Percentiles rank a stretch among this genome's conserved stretches.
Conservation (phyloP, 805 yeast genomes). For the Starmerella geochares region DNA sequence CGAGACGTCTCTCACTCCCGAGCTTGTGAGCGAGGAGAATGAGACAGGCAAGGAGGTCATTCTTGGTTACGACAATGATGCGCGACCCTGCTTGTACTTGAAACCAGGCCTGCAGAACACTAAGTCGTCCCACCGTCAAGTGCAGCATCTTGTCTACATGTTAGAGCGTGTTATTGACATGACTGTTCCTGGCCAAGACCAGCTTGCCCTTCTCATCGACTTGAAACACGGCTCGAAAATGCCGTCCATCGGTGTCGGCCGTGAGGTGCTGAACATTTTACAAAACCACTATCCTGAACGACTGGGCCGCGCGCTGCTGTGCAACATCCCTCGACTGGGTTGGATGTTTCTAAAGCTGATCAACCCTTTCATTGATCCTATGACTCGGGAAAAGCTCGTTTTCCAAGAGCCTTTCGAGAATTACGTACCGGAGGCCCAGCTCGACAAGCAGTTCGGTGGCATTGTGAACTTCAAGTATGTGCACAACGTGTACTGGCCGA, state of each 20-base stretch:
- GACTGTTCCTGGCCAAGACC: constrained; percentile 96
- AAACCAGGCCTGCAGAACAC: constrained; percentile 96
- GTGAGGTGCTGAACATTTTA: constrained; percentile 82
- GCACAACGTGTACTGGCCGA: constrained; percentile 73
- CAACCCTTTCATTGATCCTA: constrained; percentile 92
- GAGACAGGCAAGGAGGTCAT: constrained; percentile 89
- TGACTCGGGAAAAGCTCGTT: constrained; percentile 86
- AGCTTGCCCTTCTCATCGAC: constrained; percentile 81
- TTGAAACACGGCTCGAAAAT: constrained; percentile 72
- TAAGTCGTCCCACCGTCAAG: constrained; percentile 77
- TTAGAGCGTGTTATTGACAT: constrained; percentile 84
- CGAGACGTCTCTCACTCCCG: constrained; percentile 29
- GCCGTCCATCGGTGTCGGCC: constrained; percentile 82
- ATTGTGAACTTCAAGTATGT: constrained; percentile 69
- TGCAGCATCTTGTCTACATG: constrained; percentile 90
- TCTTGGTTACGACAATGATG: constrained; percentile 79
- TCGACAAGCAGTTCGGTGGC: constrained; percentile 82
- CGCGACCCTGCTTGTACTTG: constrained; percentile 84
- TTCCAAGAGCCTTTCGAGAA: constrained; percentile 80
- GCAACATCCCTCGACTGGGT: constrained; percentile 89
- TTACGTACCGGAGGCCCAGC: constrained; percentile 70
- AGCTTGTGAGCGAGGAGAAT: constrained; percentile 48
- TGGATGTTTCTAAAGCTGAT: constrained; percentile 86
- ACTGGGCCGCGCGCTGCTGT: constrained; percentile 79
- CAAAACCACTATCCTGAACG: constrained; percentile 98